Evolutionary conservation across 768 basidiomycete species (phyloP), one percentile per base, ranked within the genome.

Genomic region (Tylopilus rubrobrunneus): DNA sequence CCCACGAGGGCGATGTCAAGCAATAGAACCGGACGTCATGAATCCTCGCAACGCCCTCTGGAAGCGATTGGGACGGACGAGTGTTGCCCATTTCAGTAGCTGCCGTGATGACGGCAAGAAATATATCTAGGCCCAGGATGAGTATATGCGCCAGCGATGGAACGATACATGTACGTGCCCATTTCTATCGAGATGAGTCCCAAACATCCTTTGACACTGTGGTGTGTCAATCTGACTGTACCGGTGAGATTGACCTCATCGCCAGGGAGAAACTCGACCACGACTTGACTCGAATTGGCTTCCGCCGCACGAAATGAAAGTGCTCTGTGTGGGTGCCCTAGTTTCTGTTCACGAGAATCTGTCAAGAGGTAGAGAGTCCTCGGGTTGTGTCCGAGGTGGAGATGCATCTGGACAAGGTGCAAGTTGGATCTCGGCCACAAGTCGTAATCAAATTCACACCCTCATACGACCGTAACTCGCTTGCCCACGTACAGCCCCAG

Each of bases 11-110:
- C 29, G 90, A 87, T 10, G 86, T 87, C 60, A 99, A 72, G 62
- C 90, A 90, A 73, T 85, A 93, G 74, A 98, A 98, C 41, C 79
- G 84, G 49, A 97, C 92, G 64, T 89, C 85, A 56, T 94, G 84
- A 52, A 99, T 94, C 56, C 84, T 86, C 10, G 85, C 85, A 15
- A 94, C 85, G 23, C 82, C 81, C 70, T 89, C 85, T 12, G 85
- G 75, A 8, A 66, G 54, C 55, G 76, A 68, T 56, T 79, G 75
- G 42, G 84, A 79, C 56, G 85, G 80, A 56, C 84, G 76, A 43
- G 84, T 82, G 64, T 85, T 83, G 43, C 87, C 91, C 39, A 92
- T 72, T 64, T 89, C 86, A 17, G 82, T 85, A 4, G 90, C 83
- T 41, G 85, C 80, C 7, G 86, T 85, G 49, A 96, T 78, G 40